Conservation (phyloP, 495 filamentous ascomycete genomes). For the Penicillium bialowiezense region DNA sequence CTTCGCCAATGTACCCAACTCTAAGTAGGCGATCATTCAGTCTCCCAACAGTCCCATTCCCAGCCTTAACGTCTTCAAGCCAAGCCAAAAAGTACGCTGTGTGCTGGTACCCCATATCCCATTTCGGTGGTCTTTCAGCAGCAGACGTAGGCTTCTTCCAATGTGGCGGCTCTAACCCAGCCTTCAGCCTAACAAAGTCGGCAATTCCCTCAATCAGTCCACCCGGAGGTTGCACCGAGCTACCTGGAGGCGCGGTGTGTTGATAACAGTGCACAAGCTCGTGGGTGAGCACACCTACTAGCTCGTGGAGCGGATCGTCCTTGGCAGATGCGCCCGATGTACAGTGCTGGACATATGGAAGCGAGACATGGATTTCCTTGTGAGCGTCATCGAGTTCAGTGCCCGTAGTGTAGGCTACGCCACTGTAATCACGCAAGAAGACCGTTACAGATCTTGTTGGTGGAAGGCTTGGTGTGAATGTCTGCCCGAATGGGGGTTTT, state of each 20-base stretch:
- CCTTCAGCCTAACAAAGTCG: conserved; percentile 84
- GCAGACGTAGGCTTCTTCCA: conserved; percentile 64
- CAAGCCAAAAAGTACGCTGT: conserved; percentile 88
- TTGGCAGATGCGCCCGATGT: conserved; percentile 26
- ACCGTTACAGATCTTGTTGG: conserved; percentile 78
- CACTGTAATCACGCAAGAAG: conserved; percentile 72
- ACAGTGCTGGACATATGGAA: conserved; percentile 64
- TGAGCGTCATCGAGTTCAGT: conserved; percentile 80
- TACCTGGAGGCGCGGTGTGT: conserved; percentile 58
- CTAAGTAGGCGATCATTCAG: conserved; percentile 69
- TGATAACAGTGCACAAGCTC: conserved; percentile 98
- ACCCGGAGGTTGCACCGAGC: conserved; percentile 53
- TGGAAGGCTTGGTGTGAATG: conserved; percentile 40
- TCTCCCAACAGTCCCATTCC: conserved; percentile 64
- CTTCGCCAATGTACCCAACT: conserved; percentile 41
- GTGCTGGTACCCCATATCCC: conserved; percentile 91
- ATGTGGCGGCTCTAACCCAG: conserved; percentile 73
- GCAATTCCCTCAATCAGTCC: conserved; percentile 91
- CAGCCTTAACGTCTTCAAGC: conserved; percentile 66
- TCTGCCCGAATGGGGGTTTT: conserved; percentile 4
- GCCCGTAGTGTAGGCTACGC: conserved; percentile 87
- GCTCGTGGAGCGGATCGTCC: conserved; percentile 53
- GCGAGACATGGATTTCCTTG: conserved; percentile 91
- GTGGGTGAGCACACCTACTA: conserved; percentile 81
- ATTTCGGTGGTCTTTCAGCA: conserved; percentile 48